These are phyloP conservation scores for Leccinum boreale DNA, from an alignment of 768 basidiomycete genomes.

Conservation along the genomic window DNA sequence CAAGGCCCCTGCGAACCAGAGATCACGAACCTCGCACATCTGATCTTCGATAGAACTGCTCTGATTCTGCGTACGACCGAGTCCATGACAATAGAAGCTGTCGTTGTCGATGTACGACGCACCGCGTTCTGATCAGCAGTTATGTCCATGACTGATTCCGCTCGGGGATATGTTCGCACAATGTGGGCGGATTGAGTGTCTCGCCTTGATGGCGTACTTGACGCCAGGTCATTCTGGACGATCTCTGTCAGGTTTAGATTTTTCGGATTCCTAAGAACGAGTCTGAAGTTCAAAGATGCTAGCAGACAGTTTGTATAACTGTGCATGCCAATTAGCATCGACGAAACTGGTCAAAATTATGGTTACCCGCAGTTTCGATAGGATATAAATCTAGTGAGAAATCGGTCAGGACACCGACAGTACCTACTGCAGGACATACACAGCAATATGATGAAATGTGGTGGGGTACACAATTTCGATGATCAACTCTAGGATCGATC, in stretches of 20 bases:
- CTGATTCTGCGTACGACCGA: not conserved
- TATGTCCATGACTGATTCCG: not conserved
- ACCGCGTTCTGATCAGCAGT: not conserved
- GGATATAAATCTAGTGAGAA: too few species aligned
- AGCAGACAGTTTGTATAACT: constrained; percentile 12
- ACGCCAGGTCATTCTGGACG: too few species aligned
- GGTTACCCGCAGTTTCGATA: not conserved
- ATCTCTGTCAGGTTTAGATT: not conserved
- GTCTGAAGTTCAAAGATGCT: constrained; percentile 7
- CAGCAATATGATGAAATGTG: constrained; percentile 5
- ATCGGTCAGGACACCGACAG: not conserved
- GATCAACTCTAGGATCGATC: too few species aligned
- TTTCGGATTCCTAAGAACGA: not conserved
- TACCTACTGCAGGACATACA: not conserved
- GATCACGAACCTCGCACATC: too few species aligned
- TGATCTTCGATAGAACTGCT: too few species aligned
- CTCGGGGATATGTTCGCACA: not conserved
- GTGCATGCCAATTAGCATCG: not conserved
- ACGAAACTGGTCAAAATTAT: too few species aligned
- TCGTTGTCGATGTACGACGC: not conserved
- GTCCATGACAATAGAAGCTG: too few species aligned
- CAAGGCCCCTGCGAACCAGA: too few species aligned
- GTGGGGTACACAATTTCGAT: not conserved
- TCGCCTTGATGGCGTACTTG: too few species aligned
- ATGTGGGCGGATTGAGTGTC: not conserved